phyloP scores from a whole-genome alignment of 2,329 filamentous ascomycete species.

The Elsinoe australis region DNA sequence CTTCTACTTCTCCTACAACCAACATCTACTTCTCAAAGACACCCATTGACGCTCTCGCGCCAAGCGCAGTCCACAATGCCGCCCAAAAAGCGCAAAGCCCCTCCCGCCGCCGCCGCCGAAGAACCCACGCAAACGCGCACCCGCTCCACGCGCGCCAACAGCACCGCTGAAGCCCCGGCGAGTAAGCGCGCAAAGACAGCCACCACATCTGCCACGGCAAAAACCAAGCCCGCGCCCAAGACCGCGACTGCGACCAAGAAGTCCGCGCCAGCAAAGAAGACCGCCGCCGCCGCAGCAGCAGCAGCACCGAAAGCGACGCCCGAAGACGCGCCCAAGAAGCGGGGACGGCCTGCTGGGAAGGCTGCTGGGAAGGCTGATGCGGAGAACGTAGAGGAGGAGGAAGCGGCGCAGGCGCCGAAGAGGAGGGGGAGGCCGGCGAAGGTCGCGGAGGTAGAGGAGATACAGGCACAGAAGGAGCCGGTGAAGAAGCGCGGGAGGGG shows the following conservation, averaged over 20 bases:
- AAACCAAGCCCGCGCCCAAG: background rate
- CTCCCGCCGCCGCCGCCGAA: background rate
- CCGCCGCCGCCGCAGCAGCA: too few species aligned
- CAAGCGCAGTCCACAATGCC: slow-evolving; percentile 8
- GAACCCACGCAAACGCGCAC: background rate
- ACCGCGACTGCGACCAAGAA: slow-evolving; percentile 1
- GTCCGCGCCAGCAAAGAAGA: slow-evolving; percentile 14
- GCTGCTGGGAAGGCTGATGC: slow-evolving; percentile 10
- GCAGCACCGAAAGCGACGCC: too few species aligned
- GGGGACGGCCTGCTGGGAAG: slow-evolving; percentile 19
- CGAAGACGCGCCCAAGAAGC: slow-evolving; percentile 18
- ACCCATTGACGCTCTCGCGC: background rate
- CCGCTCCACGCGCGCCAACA: background rate
- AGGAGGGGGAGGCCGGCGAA: slow-evolving; percentile 28
- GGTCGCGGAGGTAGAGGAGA: slow-evolving; percentile 16
- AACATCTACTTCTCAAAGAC: background rate
- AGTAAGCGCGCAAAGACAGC: slow-evolving; percentile 4
- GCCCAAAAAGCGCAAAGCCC: slow-evolving; percentile 17
- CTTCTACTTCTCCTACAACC: background rate
- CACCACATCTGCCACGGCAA: background rate
- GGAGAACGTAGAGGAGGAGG: slow-evolving; percentile 9
- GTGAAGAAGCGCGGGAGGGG: background rate
- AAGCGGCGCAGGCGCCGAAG: slow-evolving; percentile 22
- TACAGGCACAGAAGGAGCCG: too few species aligned
- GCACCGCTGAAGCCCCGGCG: background rate